Conservation (phyloP, 805 yeast genomes). For the Starmerella sp. region DNA sequence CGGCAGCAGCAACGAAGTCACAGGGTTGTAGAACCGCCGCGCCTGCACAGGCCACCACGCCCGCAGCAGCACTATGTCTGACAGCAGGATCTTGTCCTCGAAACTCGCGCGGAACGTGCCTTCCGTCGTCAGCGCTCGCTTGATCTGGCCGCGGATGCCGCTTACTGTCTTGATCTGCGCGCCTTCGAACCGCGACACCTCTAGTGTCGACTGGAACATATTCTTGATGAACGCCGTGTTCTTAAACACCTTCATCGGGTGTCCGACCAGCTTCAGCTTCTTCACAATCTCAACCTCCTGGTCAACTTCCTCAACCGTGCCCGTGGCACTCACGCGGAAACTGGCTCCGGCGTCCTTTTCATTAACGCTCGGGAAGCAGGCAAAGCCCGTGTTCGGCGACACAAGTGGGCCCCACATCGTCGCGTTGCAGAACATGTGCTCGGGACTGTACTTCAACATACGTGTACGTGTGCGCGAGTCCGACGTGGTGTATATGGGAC, state of each 20-base stretch:
- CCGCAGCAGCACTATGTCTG: constrained; percentile 73
- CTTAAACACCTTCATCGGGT: constrained; percentile 84
- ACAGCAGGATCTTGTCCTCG: constrained; percentile 82
- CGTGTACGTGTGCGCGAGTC: constrained; percentile 97
- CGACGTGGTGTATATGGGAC: constrained; percentile 90
- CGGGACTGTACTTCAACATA: constrained; percentile 97
- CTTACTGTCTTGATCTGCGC: constrained; percentile 94
- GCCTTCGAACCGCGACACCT: constrained; percentile 96
- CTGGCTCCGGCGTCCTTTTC: constrained; percentile 74
- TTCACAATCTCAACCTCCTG: constrained; percentile 83
- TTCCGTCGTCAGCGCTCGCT: constrained; percentile 83
- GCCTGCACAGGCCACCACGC: constrained; percentile 96
- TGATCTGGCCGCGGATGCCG: constrained; percentile 95
- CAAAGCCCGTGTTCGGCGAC: constrained; percentile 94
- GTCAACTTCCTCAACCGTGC: constrained; percentile 88
- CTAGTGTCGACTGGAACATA: constrained; percentile 85
- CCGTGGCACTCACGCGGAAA: constrained; percentile 93
- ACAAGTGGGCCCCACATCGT: constrained; percentile 95
- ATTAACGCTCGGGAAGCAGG: constrained; percentile 85
- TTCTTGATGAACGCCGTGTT: constrained; percentile 96
- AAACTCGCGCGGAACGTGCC: constrained; percentile 94
- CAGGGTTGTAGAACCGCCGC: constrained; percentile 89
- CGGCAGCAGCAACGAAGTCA: constrained; percentile 68
- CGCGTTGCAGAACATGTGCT: constrained; percentile 92
- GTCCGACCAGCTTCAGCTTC: constrained; percentile 87